Evolutionary conservation across 345 rosid species (phyloP).

Genomic region (Heritiera littoralis): DNA sequence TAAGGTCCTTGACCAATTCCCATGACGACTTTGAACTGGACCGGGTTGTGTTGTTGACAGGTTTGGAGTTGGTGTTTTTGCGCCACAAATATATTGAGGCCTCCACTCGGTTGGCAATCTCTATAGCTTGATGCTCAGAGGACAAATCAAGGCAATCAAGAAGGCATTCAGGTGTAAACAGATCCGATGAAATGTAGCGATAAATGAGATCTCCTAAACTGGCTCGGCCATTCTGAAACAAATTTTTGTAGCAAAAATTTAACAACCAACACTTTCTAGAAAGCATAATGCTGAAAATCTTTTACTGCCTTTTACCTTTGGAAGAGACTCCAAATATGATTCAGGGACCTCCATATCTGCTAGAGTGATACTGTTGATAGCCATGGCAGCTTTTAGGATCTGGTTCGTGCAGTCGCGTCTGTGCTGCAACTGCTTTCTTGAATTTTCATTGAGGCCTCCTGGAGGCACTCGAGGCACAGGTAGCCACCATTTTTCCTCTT

Average conservation of each 20-base stretch:
- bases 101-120: constrained; percentile 87
- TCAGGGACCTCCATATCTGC: constrained; percentile 93
- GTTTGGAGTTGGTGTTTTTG: constrained; percentile 55
- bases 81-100: constrained; percentile 82
- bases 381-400: constrained; percentile 97
- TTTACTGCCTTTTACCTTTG: constrained; percentile 53
- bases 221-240: constrained; percentile 80
- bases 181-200: constrained; percentile 79
- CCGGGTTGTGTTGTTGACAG: constrained; percentile 39
- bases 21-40: constrained; percentile 77
- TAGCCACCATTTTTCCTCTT: constrained; percentile 99
- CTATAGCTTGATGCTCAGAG: constrained; percentile 93
- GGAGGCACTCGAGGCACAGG: constrained; percentile 89
- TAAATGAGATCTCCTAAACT: constrained; percentile 85
- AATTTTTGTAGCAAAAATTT: constrained; percentile 15
- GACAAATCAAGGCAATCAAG: constrained; percentile 91
- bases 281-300: background rate
- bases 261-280: constrained; percentile 8
- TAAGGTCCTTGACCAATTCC: constrained; percentile 87
- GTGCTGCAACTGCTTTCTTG: constrained; percentile 86
- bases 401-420: constrained; percentile 91
- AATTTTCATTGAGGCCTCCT: constrained; percentile 71
- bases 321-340: constrained; percentile 79
- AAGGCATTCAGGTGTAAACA: constrained; percentile 79
- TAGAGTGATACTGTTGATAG: constrained; percentile 79